Conservation (phyloP, 345 rosid species). For the Camelina hispida region DNA sequence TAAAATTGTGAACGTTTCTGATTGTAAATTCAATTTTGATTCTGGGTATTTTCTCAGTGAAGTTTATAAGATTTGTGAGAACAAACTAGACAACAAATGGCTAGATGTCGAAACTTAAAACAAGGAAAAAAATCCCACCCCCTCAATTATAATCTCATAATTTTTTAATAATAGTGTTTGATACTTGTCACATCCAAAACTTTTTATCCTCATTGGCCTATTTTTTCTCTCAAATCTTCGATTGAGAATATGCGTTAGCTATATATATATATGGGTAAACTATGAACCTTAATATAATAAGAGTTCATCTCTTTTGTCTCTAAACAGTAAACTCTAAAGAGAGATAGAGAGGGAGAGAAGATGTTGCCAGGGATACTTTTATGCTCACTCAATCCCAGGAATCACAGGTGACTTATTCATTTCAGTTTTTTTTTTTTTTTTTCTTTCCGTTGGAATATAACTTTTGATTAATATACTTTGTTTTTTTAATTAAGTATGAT, state of each 20-base stretch:
- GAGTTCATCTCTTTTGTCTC: background rate
- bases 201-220: slow-evolving; percentile 24
- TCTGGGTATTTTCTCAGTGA: background rate
- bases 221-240: slow-evolving; percentile 4
- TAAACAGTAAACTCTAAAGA: background rate
- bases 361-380: slow-evolving; percentile 63
- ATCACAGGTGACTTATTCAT: slow-evolving; percentile 47
- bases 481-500: background rate
- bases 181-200: slow-evolving; percentile 44
- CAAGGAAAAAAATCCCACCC: background rate
- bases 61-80: slow-evolving; percentile 6
- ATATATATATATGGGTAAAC: slow-evolving; percentile 31
- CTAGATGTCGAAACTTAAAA: slow-evolving; percentile 32
- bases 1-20: background rate
- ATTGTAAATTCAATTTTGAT: background rate
- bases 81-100: slow-evolving; percentile 34
- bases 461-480: background rate
- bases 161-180: slow-evolving; percentile 31
- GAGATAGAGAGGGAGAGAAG: background rate
- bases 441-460: background rate
- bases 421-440: background rate
- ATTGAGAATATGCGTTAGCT: slow-evolving; percentile 3
- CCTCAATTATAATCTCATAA: slow-evolving; percentile 18
- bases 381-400: slow-evolving; percentile 57
- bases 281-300: background rate